A percentile compares a stretch with the other conserved stretches of the same genome.
These are phyloP conservation scores for Rubia balearica DNA, from an alignment of 305 asterid genomes.

Conservation along the genomic window DNA sequence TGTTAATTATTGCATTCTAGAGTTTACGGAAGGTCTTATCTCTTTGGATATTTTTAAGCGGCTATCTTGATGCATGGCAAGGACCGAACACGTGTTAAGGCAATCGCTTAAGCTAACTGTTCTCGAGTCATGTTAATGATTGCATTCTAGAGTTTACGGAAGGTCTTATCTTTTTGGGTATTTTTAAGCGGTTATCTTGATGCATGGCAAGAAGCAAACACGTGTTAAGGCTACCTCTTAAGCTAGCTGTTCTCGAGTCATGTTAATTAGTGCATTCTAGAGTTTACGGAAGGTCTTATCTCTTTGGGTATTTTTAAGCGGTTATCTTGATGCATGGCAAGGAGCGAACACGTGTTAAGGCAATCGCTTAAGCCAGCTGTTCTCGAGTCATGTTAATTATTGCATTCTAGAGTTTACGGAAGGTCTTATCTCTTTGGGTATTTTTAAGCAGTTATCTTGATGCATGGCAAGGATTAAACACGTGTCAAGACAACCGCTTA, in stretches of 20 bases:
- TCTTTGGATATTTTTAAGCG: background rate
- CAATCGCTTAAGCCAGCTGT: background rate
- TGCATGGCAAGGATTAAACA: background rate
- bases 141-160: background rate
- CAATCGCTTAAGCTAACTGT: slow-evolving; percentile 1
- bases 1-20: background rate
- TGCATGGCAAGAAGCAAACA: background rate
- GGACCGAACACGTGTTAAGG: background rate
- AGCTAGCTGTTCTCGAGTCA: slow-evolving; percentile 4
- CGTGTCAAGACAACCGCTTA: background rate
- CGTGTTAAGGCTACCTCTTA: background rate
- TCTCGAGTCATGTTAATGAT: background rate
- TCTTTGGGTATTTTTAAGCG: background rate
- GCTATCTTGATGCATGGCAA: background rate
- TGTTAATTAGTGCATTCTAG: background rate
- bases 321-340: background rate
- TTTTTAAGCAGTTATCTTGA: background rate
- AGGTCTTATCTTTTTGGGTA: background rate
- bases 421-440: background rate
- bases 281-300: background rate
- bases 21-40: background rate
- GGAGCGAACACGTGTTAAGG: background rate
- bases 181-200: background rate
- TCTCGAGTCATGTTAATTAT: background rate
- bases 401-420: background rate